phyloP scores from a whole-genome alignment of 2,329 filamentous ascomycete species.

The Neofusicoccum parvum region DNA sequence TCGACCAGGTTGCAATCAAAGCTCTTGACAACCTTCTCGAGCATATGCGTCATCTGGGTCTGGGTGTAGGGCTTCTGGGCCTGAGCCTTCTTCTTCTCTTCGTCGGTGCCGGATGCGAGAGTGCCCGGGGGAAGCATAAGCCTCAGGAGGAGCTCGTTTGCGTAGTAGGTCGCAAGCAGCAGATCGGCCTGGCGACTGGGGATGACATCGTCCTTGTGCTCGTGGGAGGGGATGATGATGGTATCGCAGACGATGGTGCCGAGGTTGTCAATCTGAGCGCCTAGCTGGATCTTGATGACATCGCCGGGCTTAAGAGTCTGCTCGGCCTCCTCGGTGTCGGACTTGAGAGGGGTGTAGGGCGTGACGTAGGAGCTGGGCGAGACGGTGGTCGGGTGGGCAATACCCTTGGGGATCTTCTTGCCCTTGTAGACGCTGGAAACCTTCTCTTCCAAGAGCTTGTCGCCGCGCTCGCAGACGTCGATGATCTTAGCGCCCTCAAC shows the following conservation, averaged over 20 bases:
- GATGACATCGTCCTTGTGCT: constrained; percentile 64
- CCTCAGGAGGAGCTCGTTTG: constrained; percentile 90
- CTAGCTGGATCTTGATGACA: constrained; percentile 96
- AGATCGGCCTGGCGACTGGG: constrained; percentile 83
- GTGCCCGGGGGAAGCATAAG: constrained; percentile 90
- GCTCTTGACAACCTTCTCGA: constrained; percentile 88
- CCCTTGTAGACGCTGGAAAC: constrained; percentile 95
- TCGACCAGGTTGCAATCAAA: constrained; percentile 94
- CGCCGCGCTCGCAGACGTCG: constrained; percentile 91
- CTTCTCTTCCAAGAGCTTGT: constrained; percentile 93
- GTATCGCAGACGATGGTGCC: constrained; percentile 96
- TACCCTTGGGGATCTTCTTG: constrained; percentile 95
- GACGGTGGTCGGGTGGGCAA: constrained; percentile 91
- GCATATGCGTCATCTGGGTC: constrained; percentile 78
- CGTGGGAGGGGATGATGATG: constrained; percentile 69
- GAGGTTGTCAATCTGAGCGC: constrained; percentile 96
- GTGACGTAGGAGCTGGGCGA: constrained; percentile 94
- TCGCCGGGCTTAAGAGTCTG: constrained; percentile 81
- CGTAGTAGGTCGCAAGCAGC: constrained; percentile 87
- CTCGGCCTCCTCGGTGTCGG: constrained; percentile 82
- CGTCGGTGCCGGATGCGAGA: constrained; percentile 78
- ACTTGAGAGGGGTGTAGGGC: constrained; percentile 88
- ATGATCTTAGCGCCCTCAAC: constrained; percentile 89
- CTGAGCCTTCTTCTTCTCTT: constrained; percentile 89
- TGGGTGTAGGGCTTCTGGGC: constrained; percentile 82